phyloP scores from a whole-genome alignment of 1,284 basidiomycete genomes.

The Rhodotorula sp. region DNA sequence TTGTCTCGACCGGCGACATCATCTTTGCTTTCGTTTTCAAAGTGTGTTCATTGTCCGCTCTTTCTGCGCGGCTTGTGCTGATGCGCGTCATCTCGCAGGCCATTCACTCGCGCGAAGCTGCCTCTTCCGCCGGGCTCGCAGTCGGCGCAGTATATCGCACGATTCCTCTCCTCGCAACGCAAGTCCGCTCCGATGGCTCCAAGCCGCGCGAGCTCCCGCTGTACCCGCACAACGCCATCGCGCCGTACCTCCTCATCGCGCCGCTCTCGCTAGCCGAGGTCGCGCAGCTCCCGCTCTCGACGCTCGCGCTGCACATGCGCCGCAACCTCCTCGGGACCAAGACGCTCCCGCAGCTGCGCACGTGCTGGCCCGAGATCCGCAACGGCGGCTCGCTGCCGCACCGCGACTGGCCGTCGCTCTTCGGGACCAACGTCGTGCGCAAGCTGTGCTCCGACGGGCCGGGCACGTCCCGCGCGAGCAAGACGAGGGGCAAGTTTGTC shows the following conservation, averaged over 20 bases:
- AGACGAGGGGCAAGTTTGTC: background rate
- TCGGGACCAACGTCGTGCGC: background rate
- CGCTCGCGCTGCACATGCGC: slow-evolving; percentile 4
- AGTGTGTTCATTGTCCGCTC: background rate
- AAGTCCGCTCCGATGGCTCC: too few species aligned
- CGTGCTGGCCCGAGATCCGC: background rate
- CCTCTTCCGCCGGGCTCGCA: background rate
- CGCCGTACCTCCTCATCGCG: background rate
- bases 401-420: background rate
- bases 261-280: background rate
- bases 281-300: background rate
- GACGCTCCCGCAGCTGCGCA: background rate
- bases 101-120: background rate
- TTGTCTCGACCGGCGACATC: slow-evolving; percentile 14
- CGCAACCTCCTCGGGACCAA: background rate
- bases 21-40: slow-evolving; percentile 5
- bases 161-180: background rate
- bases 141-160: background rate
- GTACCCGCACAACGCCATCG: slow-evolving; percentile 11
- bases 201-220: background rate
- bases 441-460: background rate
- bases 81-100: background rate
- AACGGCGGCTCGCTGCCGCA: background rate
- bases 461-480: background rate
- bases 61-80: background rate